Evolutionary conservation across 108 stramenopile species (phyloP), one percentile per base, ranked within the genome.

Genomic region (Aureococcus anophagefferens): DNA sequence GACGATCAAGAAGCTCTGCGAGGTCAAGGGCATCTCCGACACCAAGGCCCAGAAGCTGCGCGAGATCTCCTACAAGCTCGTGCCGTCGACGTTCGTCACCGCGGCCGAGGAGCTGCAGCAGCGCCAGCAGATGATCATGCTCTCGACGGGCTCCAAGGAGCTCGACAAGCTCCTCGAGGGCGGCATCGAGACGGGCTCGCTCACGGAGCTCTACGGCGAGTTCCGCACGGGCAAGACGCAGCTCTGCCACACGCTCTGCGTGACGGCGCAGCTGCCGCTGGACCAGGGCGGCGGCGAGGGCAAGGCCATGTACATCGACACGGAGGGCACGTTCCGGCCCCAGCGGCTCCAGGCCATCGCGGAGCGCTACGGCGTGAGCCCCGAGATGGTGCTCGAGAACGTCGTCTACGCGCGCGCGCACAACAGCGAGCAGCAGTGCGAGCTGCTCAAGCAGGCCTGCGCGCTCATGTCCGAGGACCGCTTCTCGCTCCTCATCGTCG

Each of bases 241-340:
- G 81, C 88, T 99, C 44, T 99, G 99, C 77, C 99, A 99, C 79
- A 99, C 99, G 21, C 87, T 99, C 1, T 99, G 99, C 73, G 96
- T 99, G 59, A 98, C 96, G 33, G 96, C 96, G 72, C 99, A 99
- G 85, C 89, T 97, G 84, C 88, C 93, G 33, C 78, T 98, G 70
- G 91, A 89, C 25, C 90, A 96, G 34, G 99, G 99, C 31, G 99
- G 99, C 46, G 99, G 95, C 40, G 97, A 98, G 83, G 99, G 97
- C 67, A 91, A 95, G 86, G 99, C 97, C 45, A 97, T 99, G 68
- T 98, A 97, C 84, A 97, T 98, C 74, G 99, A 99, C 79, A 99
- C 99, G 0, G 99, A 99, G 78, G 96, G 97, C 59, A 96, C 95
- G 34, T 99, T 99, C 78, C 94, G 99, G 62, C 97, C 97, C 16